Conservation (phyloP, 805 yeast genomes). For the Sugiyamaella qingdaonensis region DNA sequence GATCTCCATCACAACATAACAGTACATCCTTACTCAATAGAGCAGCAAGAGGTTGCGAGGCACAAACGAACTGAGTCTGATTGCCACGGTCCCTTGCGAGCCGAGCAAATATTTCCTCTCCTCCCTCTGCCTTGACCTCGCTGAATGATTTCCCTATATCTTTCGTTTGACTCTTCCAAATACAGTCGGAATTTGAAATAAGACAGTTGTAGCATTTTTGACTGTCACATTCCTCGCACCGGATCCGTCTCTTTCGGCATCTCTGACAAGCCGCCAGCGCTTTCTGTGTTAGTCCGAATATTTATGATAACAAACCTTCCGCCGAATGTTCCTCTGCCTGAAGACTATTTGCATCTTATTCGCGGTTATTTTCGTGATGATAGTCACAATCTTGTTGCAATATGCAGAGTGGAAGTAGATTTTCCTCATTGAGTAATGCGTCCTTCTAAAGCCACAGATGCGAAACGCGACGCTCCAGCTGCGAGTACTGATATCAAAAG, state of each 20-base stretch:
- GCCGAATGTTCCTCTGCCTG: background rate
- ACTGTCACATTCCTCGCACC: background rate
- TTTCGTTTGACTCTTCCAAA: background rate
- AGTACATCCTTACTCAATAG: constrained; percentile 1
- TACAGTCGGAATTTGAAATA: background rate
- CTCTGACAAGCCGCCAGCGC: background rate
- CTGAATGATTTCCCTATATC: background rate
- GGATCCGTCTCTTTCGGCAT: background rate
- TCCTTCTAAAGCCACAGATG: no score
- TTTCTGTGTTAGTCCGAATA: background rate
- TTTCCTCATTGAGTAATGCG: no score
- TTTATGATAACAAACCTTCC: background rate
- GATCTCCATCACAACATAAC: constrained; percentile 5
- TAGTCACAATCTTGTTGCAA: no score
- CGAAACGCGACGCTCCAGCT: no score
- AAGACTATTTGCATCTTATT: background rate
- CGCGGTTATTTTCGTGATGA: no score
- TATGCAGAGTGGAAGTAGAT: no score
- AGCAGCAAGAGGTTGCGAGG: constrained; percentile 4
- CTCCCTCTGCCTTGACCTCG: background rate
- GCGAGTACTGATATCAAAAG: no score
- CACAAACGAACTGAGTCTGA: constrained; percentile 3
- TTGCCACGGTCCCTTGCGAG: background rate
- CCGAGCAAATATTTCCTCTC: background rate
- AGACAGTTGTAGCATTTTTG: background rate